Conservation (phyloP, 1,284 basidiomycete genomes). For the Bondarzewia mesenterica region DNA sequence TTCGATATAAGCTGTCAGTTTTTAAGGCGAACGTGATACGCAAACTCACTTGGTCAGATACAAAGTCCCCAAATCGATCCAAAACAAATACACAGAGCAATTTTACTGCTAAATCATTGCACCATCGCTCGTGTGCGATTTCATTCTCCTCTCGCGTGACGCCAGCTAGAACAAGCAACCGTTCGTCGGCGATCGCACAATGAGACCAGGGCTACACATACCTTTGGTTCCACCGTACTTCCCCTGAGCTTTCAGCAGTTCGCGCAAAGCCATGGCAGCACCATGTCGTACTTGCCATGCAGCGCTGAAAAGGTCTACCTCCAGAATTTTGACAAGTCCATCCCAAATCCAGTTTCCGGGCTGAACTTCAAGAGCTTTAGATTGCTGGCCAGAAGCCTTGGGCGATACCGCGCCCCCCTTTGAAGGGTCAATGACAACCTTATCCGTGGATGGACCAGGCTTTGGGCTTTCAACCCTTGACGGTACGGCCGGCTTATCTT, state of each 20-base stretch:
- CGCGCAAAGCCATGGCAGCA: constrained; percentile 85
- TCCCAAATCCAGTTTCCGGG: constrained; percentile 87
- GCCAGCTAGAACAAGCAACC: constrained; percentile 31
- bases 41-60: constrained; percentile 81
- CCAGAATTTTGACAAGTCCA: constrained; percentile 75
- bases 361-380: constrained; percentile 63
- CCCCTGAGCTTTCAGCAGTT: constrained; percentile 84
- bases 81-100: constrained; percentile 90
- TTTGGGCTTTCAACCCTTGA: constrained; percentile 51
- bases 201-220: constrained; percentile 21
- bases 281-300: constrained; percentile 96
- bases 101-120: constrained; percentile 81
- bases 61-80: constrained; percentile 96
- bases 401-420: constrained; percentile 78
- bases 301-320: constrained; percentile 80
- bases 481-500: constrained; percentile 34
- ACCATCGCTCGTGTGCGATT: constrained; percentile 75
- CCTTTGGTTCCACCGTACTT: constrained; percentile 76
- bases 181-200: constrained; percentile 9
- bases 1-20: neutral
- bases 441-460: constrained; percentile 40
- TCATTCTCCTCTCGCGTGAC: constrained; percentile 50
- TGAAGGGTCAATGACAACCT: constrained; percentile 65
- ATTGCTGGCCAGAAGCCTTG: constrained; percentile 57
- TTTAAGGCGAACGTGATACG: neutral